Evolutionary conservation across 768 basidiomycete genomes (phyloP), one percentile per base, ranked within the genome.

Genomic region (Russula foetens): DNA sequence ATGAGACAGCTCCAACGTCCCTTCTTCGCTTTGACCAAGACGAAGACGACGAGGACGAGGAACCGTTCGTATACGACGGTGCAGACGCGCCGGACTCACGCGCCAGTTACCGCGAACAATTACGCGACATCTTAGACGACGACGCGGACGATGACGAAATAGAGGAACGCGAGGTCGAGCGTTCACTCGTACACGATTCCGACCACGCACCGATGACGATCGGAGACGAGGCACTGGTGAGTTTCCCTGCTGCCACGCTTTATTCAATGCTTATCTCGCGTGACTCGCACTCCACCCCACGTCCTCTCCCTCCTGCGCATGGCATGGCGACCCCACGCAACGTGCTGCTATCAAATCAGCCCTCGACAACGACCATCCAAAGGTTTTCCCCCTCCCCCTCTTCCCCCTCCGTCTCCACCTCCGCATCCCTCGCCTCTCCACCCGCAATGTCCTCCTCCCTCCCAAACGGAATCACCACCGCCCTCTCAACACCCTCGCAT

Each of bases 21-120:
- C 15, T 14, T 53, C 48, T 41, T 29, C 60, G 38, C 21, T 61
- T 62, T 5, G 68, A 65, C 35, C 63, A 62, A 12, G 70, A 70
- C 15, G 67, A 68, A 5, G 70, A 67, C 24, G 72, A 71, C 19
- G 75, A 76, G 4, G 77, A 80, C 4, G 77, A 76, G 0, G 83
- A 80, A 31, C 83, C 74, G 0, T 93, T 93, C 66, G 62, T 91
- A 29, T 94, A 92, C 68, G 77, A 78, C 29, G 91, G 90, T 29
- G 74, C 83, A 23, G 90, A 93, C 66, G 80, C 84, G 38, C 73
- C 73, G 15, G 66, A 73, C 45, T 71, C 76, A 0, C 72, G 77
- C 17, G 74, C 76, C 39, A 81, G 78, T 53, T 94, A 94, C 70
- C 75, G 74, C 12, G 82, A 85, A 60, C 86, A 83, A 66, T 72